Evolutionary conservation across 1,284 basidiomycete genomes (phyloP).

Genomic region (Ganoderma leucocontextum): DNA sequence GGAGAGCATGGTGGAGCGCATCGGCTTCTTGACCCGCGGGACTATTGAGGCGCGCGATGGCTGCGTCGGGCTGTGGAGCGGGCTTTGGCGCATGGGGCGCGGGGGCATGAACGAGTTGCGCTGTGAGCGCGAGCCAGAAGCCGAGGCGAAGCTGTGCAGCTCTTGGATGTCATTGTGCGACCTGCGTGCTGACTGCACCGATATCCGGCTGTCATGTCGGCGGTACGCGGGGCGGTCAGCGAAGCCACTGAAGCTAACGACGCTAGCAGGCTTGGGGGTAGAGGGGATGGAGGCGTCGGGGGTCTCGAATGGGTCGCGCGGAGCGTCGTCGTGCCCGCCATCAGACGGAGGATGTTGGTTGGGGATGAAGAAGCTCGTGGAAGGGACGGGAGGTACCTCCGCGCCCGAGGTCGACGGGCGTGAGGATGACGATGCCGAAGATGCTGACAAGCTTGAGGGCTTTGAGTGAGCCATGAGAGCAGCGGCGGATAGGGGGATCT

Average conservation of each 20-base stretch:
- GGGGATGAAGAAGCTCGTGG: conserved; percentile 40
- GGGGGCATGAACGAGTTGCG: conserved; percentile 47
- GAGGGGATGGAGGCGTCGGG: conserved; percentile 44
- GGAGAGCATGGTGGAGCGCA: conserved; percentile 71
- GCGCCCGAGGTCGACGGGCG: conserved; percentile 17
- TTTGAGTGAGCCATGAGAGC: conserved; percentile 11
- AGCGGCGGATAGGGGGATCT: conserved; percentile 9
- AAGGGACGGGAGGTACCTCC: conserved; percentile 26
- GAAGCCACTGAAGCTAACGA: conserved; percentile 49
- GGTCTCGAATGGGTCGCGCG: conserved; percentile 42
- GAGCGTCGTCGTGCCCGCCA: conserved; percentile 23
- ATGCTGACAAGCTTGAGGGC: conserved; percentile 13
- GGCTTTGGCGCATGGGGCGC: conserved; percentile 32
- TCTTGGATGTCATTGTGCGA: conserved; percentile 27
- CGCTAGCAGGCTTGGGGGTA: conserved; percentile 54
- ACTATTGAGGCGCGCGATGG: conserved; percentile 29
- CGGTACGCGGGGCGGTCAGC: conserved; percentile 32
- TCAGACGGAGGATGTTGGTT: conserved; percentile 2
- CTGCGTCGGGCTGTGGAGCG: conserved; percentile 14
- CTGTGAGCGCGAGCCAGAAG: conserved; percentile 20
- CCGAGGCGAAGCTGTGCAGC: conserved; percentile 11
- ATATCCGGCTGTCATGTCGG: conserved; percentile 35
- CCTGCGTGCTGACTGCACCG: conserved; percentile 35
- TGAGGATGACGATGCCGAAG: conserved; percentile 9
- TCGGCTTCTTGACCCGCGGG: conserved; percentile 51